Evolutionary conservation across 176 grass and related monocot species (phyloP).

Genomic region (Pontederia crassipes): DNA sequence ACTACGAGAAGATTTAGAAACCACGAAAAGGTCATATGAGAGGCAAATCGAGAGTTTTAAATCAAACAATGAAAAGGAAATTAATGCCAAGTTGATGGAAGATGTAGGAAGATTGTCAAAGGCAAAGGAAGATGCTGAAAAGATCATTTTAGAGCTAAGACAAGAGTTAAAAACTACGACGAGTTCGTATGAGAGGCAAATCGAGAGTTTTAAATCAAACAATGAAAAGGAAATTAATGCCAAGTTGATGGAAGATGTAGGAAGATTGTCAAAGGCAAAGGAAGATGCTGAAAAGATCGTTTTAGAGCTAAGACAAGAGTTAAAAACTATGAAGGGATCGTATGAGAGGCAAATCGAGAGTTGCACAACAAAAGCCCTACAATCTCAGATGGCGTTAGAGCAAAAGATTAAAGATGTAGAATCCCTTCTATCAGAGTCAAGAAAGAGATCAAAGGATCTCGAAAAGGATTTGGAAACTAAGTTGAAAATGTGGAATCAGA

Average conservation of each 20-base stretch:
- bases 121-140: constrained; percentile 11
- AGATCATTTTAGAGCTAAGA: constrained; percentile 9
- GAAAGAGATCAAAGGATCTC: constrained; percentile 30
- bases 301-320: constrained; percentile 6
- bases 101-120: not conserved
- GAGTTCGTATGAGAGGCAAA: constrained; percentile 6
- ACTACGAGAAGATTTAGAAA: constrained; percentile 9
- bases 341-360: constrained; percentile 5
- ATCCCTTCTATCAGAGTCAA: constrained; percentile 31
- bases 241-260: not conserved
- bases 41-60: constrained; percentile 5
- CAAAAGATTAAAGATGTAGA: constrained; percentile 36
- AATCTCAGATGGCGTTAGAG: constrained; percentile 15
- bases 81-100: not conserved
- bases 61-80: constrained; percentile 24
- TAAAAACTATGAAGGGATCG: constrained; percentile 7
- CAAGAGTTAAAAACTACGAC: constrained; percentile 7
- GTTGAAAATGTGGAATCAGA: constrained; percentile 27
- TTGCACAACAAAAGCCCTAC: constrained; percentile 4
- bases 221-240: constrained; percentile 16
- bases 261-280: constrained; percentile 6
- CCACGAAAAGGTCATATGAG: constrained; percentile 3
- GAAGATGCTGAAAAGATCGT: constrained; percentile 8
- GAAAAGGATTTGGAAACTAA: constrained; percentile 36
- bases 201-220: constrained; percentile 12